A percentile compares a stretch with the other conserved stretches of the same genome.
phyloP scores from a whole-genome alignment of 371 early-diverging fungal species.

The Mucor mucedo region DNA sequence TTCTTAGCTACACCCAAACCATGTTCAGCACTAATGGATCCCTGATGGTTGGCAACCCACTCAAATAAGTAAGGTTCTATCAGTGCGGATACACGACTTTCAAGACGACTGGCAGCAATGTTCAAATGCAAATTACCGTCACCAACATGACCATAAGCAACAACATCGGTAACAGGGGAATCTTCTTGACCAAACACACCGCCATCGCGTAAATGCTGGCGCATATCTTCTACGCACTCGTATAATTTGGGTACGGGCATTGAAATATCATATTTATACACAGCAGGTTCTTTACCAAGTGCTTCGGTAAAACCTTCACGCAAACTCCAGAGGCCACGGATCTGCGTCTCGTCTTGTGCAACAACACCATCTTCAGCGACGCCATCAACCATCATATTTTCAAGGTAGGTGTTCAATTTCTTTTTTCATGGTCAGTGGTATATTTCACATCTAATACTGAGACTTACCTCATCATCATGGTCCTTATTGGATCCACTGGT shows the following conservation, averaged over 20 bases:
- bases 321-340: conserved; percentile 80
- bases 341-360: conserved; percentile 85
- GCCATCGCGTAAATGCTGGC: conserved; percentile 60
- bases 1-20: conserved; percentile 80
- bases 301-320: conserved; percentile 96
- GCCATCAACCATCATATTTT: conserved; percentile 70
- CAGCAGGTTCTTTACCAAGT: conserved; percentile 79
- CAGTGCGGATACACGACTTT: conserved; percentile 59
- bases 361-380: conserved; percentile 87
- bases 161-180: conserved; percentile 70
- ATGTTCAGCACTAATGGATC: conserved; percentile 85
- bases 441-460: neutral
- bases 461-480: conserved; percentile 81
- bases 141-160: conserved; percentile 93
- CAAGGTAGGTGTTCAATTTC: conserved; percentile 75
- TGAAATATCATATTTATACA: conserved; percentile 92
- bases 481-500: conserved; percentile 91
- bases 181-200: conserved; percentile 61
- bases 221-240: conserved; percentile 80
- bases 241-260: conserved; percentile 90
- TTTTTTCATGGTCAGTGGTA: conserved; percentile 29
- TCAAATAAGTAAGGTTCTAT: conserved; percentile 97
- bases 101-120: conserved; percentile 73
- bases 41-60: conserved; percentile 73
- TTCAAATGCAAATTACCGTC: conserved; percentile 95